Evolutionary conservation across 305 asterid species (phyloP), one percentile per base, ranked within the genome.

Genomic region (Striga hermonthica): DNA sequence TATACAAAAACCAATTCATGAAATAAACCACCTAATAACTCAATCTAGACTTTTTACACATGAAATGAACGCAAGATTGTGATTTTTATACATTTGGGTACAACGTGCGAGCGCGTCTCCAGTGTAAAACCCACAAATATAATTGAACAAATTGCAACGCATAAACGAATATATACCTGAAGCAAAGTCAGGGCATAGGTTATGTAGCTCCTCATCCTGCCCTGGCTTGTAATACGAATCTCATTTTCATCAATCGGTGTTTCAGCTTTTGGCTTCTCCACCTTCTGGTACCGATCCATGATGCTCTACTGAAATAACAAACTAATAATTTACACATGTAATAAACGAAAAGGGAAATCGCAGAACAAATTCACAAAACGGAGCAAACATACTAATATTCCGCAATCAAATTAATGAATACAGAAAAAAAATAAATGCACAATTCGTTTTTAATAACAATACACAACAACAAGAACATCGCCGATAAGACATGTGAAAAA

Each of bases 201-300:
- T 72, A 88, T 88, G 68, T 88, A 88, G 75, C 86, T 88, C 13
- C 90, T 79, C 95, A 88, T 83, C 86, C 90, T 78, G 14, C 95
- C 95, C 65, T 80, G 90, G 76, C 95, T 88, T 5, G 95, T 88
- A 78, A 88, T 88, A 75, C 95, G 83, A 79, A 88, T 85, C 86
- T 88, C 95, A 76, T 88, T 88, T 66, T 78, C 93, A 50, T 78
- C 85, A 76, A 88, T 85, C 6, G 93, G 86, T 4, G 90, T 79
- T 53, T 83, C 91, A 8, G 57, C 82, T 85, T 74, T 88, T 12
- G 92, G 87, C 78, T 85, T 88, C 89, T 88, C 95, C 55, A 88
- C 92, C 82, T 65, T 65, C 70, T 80, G 89, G 86, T 88, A 88
- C 71, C 95, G 90, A 88, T 88, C 93, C 95, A 88, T 88, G 41